phyloP scores from a whole-genome alignment of 305 asterid genomes.

The Fraxinus dipetala region DNA sequence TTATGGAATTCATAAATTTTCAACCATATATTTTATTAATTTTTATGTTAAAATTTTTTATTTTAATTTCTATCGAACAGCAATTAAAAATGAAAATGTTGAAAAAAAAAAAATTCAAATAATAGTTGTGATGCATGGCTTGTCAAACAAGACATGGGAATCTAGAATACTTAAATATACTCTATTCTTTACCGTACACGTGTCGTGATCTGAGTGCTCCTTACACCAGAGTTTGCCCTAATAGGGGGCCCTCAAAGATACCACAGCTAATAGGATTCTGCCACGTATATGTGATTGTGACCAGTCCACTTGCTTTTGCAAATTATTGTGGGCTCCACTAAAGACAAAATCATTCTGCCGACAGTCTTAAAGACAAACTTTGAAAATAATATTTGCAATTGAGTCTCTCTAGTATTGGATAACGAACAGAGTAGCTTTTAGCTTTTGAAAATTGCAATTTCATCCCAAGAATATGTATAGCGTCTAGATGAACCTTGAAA shows the following conservation, averaged over 20 bases:
- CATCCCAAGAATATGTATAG: not conserved
- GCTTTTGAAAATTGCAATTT: not conserved
- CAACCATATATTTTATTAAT: no score
- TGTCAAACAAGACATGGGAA: constrained; percentile 34
- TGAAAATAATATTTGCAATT: constrained; percentile 21
- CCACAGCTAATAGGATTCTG: constrained; percentile 5
- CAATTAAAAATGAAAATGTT: no score
- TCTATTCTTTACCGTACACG: constrained; percentile 33
- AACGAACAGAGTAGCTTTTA: not conserved
- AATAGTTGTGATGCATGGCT: no score
- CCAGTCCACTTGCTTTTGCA: constrained; percentile 38
- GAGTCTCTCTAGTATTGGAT: constrained; percentile 18
- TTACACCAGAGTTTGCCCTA: not conserved
- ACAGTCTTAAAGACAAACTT: constrained; percentile 34
- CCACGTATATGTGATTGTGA: constrained; percentile 29
- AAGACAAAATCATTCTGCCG: constrained; percentile 34
- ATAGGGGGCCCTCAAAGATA: not conserved
- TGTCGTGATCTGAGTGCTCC: constrained; percentile 21
- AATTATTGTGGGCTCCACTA: constrained; percentile 33
- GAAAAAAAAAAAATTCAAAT: no score
- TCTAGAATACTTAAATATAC: constrained; percentile 12
- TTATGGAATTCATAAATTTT: no score
- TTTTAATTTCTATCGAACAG: no score
- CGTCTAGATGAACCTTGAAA: not conserved
- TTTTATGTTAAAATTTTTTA: no score